Conservation (phyloP, 2,329 filamentous ascomycete species). For the Arthrobotrys conoides region DNA sequence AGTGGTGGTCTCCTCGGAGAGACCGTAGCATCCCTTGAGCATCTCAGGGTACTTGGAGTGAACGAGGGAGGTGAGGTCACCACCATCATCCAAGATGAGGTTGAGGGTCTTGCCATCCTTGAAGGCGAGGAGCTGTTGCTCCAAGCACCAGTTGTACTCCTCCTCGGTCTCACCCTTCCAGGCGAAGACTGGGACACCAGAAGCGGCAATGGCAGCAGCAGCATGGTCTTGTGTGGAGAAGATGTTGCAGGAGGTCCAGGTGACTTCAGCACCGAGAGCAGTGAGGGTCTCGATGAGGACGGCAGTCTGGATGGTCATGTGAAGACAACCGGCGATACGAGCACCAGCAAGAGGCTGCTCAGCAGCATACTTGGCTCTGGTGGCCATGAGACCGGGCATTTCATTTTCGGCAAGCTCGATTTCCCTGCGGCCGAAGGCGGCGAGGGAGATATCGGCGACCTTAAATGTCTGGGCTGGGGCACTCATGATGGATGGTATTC, state of each 20-base stretch:
- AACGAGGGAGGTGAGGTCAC: slow-evolving; percentile 94
- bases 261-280: slow-evolving; percentile 95
- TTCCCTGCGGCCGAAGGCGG: slow-evolving; percentile 98
- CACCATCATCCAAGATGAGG: slow-evolving; percentile 98
- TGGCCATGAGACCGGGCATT: slow-evolving; percentile 85
- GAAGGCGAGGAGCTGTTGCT: slow-evolving; percentile 97
- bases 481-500: slow-evolving; percentile 70
- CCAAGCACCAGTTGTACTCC: slow-evolving; percentile 99
- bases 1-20: slow-evolving; percentile 99
- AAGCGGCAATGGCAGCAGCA: slow-evolving; percentile 94
- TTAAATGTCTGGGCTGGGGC: slow-evolving; percentile 94
- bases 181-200: slow-evolving; percentile 88
- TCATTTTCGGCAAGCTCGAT: slow-evolving; percentile 92
- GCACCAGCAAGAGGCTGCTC: slow-evolving; percentile 83
- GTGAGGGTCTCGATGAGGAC: slow-evolving; percentile 98
- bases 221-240: slow-evolving; percentile 99
- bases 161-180: slow-evolving; percentile 97
- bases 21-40: slow-evolving; percentile 97
- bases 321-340: slow-evolving; percentile 94
- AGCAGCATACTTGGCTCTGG: slow-evolving; percentile 87
- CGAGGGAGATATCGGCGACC: slow-evolving; percentile 97
- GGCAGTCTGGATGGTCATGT: slow-evolving; percentile 99
- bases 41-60: slow-evolving; percentile 98
- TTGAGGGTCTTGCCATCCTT: slow-evolving; percentile 97
- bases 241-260: slow-evolving; percentile 99